Conservation (phyloP, 768 basidiomycete species). For the Kwoniella dejecticola region DNA sequence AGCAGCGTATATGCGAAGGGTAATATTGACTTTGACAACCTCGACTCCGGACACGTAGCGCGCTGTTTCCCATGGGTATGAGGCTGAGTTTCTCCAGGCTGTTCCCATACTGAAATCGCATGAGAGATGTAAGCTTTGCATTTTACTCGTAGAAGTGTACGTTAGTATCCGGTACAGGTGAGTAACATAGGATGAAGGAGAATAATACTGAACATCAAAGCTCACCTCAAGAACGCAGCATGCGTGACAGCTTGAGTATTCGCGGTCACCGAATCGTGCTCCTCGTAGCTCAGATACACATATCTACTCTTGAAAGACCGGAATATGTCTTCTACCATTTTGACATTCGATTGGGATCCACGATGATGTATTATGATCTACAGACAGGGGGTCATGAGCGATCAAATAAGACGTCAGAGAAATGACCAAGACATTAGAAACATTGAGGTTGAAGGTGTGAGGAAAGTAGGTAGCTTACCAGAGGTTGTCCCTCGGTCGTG, state of each 20-base stretch:
- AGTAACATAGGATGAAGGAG: neutral
- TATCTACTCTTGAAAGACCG: conserved; percentile 76
- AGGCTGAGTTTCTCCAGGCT: conserved; percentile 75
- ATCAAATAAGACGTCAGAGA: neutral
- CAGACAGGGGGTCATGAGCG: neutral
- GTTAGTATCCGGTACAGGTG: neutral
- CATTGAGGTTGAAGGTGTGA: neutral
- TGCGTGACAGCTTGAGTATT: conserved; percentile 99
- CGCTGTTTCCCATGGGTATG: conserved; percentile 91
- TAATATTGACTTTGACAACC: conserved; percentile 95
- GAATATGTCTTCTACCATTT: conserved; percentile 79
- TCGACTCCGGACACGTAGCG: conserved; percentile 96
- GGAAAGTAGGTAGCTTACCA: conserved; percentile 61
- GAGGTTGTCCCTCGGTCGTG: conserved; percentile 80
- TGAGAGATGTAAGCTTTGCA: too few relatives aligned
- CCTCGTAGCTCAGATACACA: conserved; percentile 92
- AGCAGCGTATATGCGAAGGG: conserved; percentile 92
- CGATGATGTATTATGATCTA: conserved; percentile 89
- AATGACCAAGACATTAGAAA: too few relatives aligned
- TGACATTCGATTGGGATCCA: conserved; percentile 70
- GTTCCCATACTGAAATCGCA: conserved; percentile 81
- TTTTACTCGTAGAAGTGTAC: too few relatives aligned
- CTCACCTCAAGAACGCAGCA: conserved; percentile 90
- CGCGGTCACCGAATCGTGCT: conserved; percentile 93
- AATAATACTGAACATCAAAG: neutral